Evolutionary conservation across 805 yeast genomes (phyloP).

Genomic region (Candida pseudoglaebosa): DNA sequence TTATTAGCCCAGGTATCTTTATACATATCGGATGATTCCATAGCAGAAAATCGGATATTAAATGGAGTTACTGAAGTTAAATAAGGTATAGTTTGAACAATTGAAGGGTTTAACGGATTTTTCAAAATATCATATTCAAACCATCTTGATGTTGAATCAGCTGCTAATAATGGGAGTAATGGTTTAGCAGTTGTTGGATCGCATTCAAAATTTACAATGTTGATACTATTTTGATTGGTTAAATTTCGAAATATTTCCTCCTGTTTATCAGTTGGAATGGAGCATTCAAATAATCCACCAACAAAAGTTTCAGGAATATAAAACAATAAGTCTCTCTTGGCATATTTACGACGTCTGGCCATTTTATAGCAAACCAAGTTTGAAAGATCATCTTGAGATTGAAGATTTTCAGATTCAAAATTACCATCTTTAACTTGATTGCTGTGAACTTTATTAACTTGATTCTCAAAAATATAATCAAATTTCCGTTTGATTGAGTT

Average conservation of each 20-base stretch:
- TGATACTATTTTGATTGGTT: slow-evolving; percentile 11
- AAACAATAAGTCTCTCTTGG: slow-evolving; percentile 39
- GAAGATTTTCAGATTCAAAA: slow-evolving; percentile 14
- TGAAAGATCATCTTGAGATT: slow-evolving; percentile 20
- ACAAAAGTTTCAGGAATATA: slow-evolving; percentile 57
- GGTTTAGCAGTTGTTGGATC: slow-evolving; percentile 37
- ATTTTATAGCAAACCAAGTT: slow-evolving; percentile 49
- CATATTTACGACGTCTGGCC: slow-evolving; percentile 53
- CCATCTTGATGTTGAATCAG: slow-evolving; percentile 47
- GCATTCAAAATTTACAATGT: slow-evolving; percentile 29
- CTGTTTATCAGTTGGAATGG: slow-evolving; percentile 27
- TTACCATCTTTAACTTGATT: too few relatives aligned
- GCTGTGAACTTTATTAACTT: too few relatives aligned
- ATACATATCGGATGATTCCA: slow-evolving; percentile 25
- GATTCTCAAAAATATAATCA: slow-evolving; percentile 16
- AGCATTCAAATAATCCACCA: slow-evolving; percentile 61
- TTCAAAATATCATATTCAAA: slow-evolving; percentile 21
- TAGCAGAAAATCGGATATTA: slow-evolving; percentile 31
- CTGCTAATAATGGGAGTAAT: slow-evolving; percentile 56
- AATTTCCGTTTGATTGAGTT: slow-evolving; percentile 9
- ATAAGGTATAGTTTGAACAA: slow-evolving; percentile 53
- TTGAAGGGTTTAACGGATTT: slow-evolving; percentile 17
- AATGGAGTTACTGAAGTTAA: slow-evolving; percentile 47
- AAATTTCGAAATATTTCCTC: slow-evolving; percentile 15
- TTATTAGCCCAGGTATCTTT: slow-evolving; percentile 43